Evolutionary conservation across 2,329 filamentous ascomycete genomes (phyloP).

Genomic region (Fusarium torulosum): DNA sequence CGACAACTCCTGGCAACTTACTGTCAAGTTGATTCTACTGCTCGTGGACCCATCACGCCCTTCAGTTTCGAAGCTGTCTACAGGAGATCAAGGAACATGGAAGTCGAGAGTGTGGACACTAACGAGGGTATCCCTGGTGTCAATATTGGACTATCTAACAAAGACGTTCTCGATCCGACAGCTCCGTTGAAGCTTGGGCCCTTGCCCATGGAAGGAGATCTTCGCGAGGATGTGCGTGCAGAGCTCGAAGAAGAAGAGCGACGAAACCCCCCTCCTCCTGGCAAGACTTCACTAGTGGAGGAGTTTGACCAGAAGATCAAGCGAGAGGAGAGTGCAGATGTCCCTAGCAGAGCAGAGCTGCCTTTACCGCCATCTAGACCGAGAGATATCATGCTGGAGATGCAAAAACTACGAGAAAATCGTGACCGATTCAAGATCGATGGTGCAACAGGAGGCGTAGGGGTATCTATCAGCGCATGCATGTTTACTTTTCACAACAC

Average conservation of each 20-base stretch:
- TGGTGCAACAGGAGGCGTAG: conserved; percentile 83
- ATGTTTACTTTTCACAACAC: conserved; percentile 99
- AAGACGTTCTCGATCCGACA: conserved; percentile 68
- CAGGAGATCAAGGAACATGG: conserved; percentile 68
- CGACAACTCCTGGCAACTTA: conserved; percentile 76
- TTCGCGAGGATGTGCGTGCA: conserved; percentile 86
- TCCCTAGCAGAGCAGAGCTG: conserved; percentile 80
- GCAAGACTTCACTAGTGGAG: conserved; percentile 81
- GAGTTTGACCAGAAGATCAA: conserved; percentile 92
- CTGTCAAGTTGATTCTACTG: conserved; percentile 69
- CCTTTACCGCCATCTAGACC: conserved; percentile 90
- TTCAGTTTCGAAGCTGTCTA: conserved; percentile 73
- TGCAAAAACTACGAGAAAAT: conserved; percentile 93
- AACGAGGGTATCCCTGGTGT: conserved; percentile 74
- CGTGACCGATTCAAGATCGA: conserved; percentile 93
- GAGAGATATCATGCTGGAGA: conserved; percentile 92
- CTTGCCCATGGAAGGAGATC: conserved; percentile 83
- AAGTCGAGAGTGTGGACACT: conserved; percentile 72
- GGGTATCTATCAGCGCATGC: conserved; percentile 86
- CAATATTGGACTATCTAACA: conserved; percentile 72
- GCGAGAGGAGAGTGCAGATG: conserved; percentile 88
- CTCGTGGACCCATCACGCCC: conserved; percentile 72
- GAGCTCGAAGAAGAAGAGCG: conserved; percentile 88
- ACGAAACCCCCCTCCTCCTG: conserved; percentile 77
- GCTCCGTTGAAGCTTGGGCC: conserved; percentile 80